These are phyloP conservation scores for Fraxinus latifolia DNA, from an alignment of 305 asterid species.

Conservation along the genomic window DNA sequence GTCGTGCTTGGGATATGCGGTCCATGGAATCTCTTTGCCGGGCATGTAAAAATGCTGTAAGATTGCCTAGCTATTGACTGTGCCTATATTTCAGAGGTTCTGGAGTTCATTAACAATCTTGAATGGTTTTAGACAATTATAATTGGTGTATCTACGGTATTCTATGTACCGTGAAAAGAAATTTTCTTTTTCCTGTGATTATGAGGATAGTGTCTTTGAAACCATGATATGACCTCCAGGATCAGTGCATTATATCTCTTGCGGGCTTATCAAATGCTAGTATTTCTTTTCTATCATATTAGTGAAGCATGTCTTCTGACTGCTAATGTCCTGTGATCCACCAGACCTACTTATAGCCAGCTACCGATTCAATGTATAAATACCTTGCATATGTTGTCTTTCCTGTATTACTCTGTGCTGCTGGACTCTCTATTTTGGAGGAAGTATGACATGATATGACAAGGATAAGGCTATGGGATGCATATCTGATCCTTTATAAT, in stretches of 20 bases:
- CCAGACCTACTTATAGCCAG: neutral
- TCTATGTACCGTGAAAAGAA: neutral
- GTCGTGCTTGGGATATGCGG: slow-evolving; percentile 98
- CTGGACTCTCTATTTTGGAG: neutral
- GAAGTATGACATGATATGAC: neutral
- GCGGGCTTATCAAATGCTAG: neutral
- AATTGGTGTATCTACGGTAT: neutral
- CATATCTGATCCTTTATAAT: neutral
- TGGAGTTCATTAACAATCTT: neutral
- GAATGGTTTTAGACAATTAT: slow-evolving; percentile 9
- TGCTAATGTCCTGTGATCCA: neutral
- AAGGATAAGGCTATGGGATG: neutral
- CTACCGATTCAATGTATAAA: neutral
- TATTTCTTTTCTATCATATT: slow-evolving; percentile 7
- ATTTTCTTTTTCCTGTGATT: neutral
- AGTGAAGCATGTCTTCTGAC: neutral
- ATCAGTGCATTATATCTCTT: neutral
- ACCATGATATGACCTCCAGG: neutral
- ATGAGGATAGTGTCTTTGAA: neutral
- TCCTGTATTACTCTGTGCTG: neutral
- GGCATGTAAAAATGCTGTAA: slow-evolving; percentile 98
- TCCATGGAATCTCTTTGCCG: slow-evolving; percentile 99
- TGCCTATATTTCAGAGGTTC: slow-evolving; percentile 15
- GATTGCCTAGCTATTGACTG: slow-evolving; percentile 32
- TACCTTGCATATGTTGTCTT: neutral